phyloP scores from a whole-genome alignment of 2,329 filamentous ascomycete species.

The Alternaria solani region DNA sequence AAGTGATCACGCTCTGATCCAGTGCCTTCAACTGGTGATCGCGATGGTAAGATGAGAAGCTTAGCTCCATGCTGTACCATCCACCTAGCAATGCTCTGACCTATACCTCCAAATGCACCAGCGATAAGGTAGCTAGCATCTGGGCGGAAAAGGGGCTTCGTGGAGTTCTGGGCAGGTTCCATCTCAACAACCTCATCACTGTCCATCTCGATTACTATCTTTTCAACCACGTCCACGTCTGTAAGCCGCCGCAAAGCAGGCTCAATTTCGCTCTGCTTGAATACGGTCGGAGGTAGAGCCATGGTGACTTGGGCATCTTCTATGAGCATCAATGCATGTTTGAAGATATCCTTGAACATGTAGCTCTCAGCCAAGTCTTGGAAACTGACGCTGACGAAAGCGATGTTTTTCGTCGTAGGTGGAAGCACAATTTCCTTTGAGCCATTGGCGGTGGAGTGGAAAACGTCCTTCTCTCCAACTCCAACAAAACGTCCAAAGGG shows the following conservation, averaged over 20 bases:
- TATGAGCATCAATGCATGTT: slow-evolving; percentile 3
- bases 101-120: slow-evolving; percentile 37
- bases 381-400: slow-evolving; percentile 10
- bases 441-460: slow-evolving; percentile 7
- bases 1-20: slow-evolving; percentile 12
- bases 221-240: slow-evolving; percentile 10
- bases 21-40: slow-evolving; percentile 14
- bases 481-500: slow-evolving; percentile 43
- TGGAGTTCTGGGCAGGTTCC: slow-evolving; percentile 1
- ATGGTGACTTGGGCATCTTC: background rate
- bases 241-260: slow-evolving; percentile 27
- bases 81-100: slow-evolving; percentile 29
- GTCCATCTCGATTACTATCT: slow-evolving; percentile 18
- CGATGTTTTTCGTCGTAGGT: slow-evolving; percentile 8
- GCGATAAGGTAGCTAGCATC: slow-evolving; percentile 34
- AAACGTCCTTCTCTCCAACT: slow-evolving; percentile 19
- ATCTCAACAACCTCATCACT: slow-evolving; percentile 14
- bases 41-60: slow-evolving; percentile 30
- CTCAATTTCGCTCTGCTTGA: slow-evolving; percentile 22
- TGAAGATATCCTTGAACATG: slow-evolving; percentile 4
- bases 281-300: background rate
- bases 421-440: slow-evolving; percentile 5
- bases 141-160: slow-evolving; percentile 13
- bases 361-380: slow-evolving; percentile 8
- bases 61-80: slow-evolving; percentile 31